A percentile compares a stretch with the other conserved stretches of the same genome.
Conservation (phyloP, 139 green algal species). For the Auxenochlorella protothecoides region DNA sequence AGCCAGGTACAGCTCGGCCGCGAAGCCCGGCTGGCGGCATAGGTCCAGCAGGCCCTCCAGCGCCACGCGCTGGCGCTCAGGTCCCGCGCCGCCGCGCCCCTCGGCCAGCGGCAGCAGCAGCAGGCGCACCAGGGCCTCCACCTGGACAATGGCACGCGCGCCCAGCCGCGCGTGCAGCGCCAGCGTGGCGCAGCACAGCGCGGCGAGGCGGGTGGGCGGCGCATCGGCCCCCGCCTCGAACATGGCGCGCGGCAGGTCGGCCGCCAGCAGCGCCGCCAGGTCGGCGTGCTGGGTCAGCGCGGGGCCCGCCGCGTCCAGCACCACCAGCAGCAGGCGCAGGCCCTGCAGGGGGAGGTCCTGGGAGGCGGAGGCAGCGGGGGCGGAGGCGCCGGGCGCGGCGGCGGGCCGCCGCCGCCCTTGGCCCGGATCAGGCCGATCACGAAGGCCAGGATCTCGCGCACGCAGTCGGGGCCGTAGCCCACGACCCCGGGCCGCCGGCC, state of each 20-base stretch:
- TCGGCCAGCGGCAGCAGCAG: slow-evolving; percentile 79
- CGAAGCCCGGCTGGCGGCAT: slow-evolving; percentile 68
- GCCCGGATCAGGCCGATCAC: slow-evolving; percentile 29
- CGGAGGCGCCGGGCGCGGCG: neutral
- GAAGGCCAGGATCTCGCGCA: slow-evolving; percentile 35
- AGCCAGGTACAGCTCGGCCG: slow-evolving; percentile 63
- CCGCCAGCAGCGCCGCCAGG: slow-evolving; percentile 51
- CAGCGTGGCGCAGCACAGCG: slow-evolving; percentile 32
- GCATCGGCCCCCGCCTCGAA: slow-evolving; percentile 19
- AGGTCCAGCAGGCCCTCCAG: slow-evolving; percentile 90
- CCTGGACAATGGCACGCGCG: slow-evolving; percentile 59
- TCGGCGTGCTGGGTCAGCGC: slow-evolving; percentile 32
- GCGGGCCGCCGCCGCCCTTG: neutral
- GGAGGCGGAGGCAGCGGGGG: neutral
- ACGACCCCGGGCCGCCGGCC: neutral
- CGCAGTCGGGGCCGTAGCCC: slow-evolving; percentile 26
- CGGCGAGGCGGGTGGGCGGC: too few relatives aligned
- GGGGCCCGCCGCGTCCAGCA: slow-evolving; percentile 30
- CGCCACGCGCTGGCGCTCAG: slow-evolving; percentile 68
- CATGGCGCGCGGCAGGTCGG: slow-evolving; percentile 54
- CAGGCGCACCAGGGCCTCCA: slow-evolving; percentile 68
- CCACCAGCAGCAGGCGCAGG: slow-evolving; percentile 45
- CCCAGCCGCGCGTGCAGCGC: slow-evolving; percentile 68
- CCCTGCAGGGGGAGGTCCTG: slow-evolving; percentile 53
- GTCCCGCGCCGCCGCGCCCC: slow-evolving; percentile 26